Base-by-base conservation (phyloP, 345 rosid species). In the Boechera stricta region DNA sequence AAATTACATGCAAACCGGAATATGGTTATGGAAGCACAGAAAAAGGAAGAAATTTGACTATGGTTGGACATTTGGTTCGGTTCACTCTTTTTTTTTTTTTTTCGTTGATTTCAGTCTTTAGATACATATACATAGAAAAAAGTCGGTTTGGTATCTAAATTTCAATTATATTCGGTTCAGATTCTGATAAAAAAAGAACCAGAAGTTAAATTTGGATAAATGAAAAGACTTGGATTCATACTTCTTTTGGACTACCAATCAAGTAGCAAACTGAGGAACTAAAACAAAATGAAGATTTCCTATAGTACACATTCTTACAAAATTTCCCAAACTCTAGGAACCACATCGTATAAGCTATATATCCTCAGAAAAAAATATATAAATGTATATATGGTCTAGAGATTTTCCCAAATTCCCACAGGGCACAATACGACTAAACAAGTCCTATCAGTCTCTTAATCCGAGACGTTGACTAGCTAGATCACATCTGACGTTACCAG, bases 401-500 rank as follows among this genome's bases (percentile, higher is more conserved):
- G 5, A 2, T 11, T 7, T 44, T 55, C 31, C 15, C 32, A 26
- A 39, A 5, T 39, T 18, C 47, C 55, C 9, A 47, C 21, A 48
- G 1, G 9, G 8, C 2, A 61, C 10, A 21, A 21, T 3, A 39
- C 44, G n/a, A 39, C 10, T 38, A 16, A 48, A 36, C 31, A 79
- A 10, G 7, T 18, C 32, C 18, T 15, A 47, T 73, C 66, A 73
- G 36, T 42, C 74, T 60, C 36, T 49, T 42, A 42, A 79, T 73
- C 88, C 86, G 2, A 87, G 79, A 72, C 77, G 80, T 79, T 85
- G 87, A 82, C 89, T 62, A 0, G 89, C 92, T 13, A 76, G 53
- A 81, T 91, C 97, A 76, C 97, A 91, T 64, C 87, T 80, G 16
- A 86, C 72, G 55, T 84, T 81, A 32, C 86, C 86, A n/a, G 86